Base-by-base conservation (phyloP, 805 yeast species). In the Ogataea nakhonphanomensis region DNA sequence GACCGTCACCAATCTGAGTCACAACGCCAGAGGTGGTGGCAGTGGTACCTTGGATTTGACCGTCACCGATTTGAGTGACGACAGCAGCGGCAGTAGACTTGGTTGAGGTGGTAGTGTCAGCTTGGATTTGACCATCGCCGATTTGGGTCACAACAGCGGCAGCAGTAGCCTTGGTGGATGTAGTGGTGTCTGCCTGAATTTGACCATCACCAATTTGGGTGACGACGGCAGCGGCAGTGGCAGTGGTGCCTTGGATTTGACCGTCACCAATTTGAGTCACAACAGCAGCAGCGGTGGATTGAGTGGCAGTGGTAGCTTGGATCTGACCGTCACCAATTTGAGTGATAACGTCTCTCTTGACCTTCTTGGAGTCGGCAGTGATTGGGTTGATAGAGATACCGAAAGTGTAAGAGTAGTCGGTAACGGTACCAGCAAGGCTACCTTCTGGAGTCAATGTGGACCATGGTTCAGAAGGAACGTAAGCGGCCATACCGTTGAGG, bases 331-430 rank as follows among this genome's bases (percentile, higher is more conserved):
- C 58, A 42, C 48, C 49, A 22, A 51, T 51, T 41, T 53, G 56
- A 8, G 56, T 48, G 25, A 50, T 53, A 30, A 72, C 67, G 41
- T 59, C 60, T 60, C 48, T 57, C 57, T 41, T 49, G 27, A 37
- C 45, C 34, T 34, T 46, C 29, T 38, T 33, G 25, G 36, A 34
- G 8, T 61, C 47, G 15, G 53, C 45, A 38, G 49, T 29, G 34
- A 76, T 55, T 45, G 85, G 76, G 49, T 71, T 69, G 50, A 84
- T 78, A 45, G 84, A 83, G 53, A 84, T 83, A 67, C 90, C 95
- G 57, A 84, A 84, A 35, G 74, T 59, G 39, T 67, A 60, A 25
- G 76, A 44, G 72, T 78, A 79, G 53, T 77, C 78, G 37, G 86
- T 78, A 41, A 71, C 51, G 46, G 81, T 81, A 58, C 78, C 78